Evolutionary conservation across 192 early-diverging fungal species (phyloP), one percentile per base, ranked within the genome.

Genomic region (Coemansia sp.): DNA sequence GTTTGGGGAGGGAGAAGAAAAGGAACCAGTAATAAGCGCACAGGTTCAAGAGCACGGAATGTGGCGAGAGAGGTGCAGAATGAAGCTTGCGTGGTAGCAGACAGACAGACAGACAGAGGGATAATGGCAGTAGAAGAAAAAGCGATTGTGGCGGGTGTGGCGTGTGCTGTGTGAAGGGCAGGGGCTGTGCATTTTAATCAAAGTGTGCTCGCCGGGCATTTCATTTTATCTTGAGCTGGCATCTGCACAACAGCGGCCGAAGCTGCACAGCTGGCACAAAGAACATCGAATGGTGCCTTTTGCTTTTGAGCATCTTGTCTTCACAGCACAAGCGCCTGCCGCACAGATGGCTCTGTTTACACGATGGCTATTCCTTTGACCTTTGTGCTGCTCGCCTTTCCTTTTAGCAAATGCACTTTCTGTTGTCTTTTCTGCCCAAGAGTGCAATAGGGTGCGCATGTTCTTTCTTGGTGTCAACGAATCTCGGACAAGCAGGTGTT

Each of bases 101-200:
- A 5, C 38, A 40, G 29, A 29, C 11, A 40, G 38, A 5, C 38
- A 40, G 29, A 29, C 29, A 29, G 29, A 29, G 29, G 3, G 35
- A 61, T 25, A 42, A 29, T 56, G 32, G 57, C 65, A 68, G 75
- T 67, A 67, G 62, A 62, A 59, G 50, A 41, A 56, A 56, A 53
- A 60, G 61, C 61, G 55, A 62, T 36, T 78, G 75, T 78, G 70
- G 76, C 76, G 71, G 42, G 67, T 78, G 76, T 78, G 76, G 76
- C 76, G 76, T 78, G 76, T 73, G 71, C 49, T 65, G 67, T 62
- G 63, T 25, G 62, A 65, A 62, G n/a, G 52, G 35, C 62, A 70
- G 69, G 69, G 69, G 48, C 55, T 0, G 55, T 8, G 5, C 55
- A 9, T 57, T 57, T 57, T 57, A 57, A 57, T 35, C 25, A 35